Evolutionary conservation across 176 grass and related monocot genomes (phyloP).

Genomic region (Phoenix dactylifera): DNA sequence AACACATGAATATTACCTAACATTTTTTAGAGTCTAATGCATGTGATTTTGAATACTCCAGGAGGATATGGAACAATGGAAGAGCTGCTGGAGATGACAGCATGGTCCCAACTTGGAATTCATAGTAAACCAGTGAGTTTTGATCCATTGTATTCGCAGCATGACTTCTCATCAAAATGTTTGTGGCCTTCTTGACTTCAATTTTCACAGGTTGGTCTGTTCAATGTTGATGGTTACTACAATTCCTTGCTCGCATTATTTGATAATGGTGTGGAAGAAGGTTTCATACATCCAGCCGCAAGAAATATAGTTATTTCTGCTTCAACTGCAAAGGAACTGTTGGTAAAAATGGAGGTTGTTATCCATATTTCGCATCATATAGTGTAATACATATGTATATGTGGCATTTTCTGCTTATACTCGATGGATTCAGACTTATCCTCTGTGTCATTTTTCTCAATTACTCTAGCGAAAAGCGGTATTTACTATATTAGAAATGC

Average conservation of each 20-base stretch:
- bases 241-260: conserved; percentile 74
- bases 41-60: conserved; percentile 7
- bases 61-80: conserved; percentile 99
- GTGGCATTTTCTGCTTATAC: too few relatives aligned
- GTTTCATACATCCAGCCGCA: conserved; percentile 80
- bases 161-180: too few relatives aligned
- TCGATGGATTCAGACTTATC: background rate
- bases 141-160: background rate
- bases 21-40: too few relatives aligned
- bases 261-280: conserved; percentile 74
- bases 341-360: conserved; percentile 84
- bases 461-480: background rate
- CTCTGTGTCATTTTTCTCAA: conserved; percentile 1
- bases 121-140: conserved; percentile 86
- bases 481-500: too few relatives aligned
- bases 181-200: conserved; percentile 15
- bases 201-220: conserved; percentile 60
- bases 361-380: background rate
- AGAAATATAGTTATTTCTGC: conserved; percentile 79
- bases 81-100: conserved; percentile 94
- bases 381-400: too few relatives aligned
- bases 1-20: too few relatives aligned
- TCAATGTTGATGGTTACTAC: conserved; percentile 99
- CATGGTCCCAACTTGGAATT: conserved; percentile 98
- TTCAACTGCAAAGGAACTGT: conserved; percentile 54